Conservation (phyloP, 768 basidiomycete species). For the Russula virescens region DNA sequence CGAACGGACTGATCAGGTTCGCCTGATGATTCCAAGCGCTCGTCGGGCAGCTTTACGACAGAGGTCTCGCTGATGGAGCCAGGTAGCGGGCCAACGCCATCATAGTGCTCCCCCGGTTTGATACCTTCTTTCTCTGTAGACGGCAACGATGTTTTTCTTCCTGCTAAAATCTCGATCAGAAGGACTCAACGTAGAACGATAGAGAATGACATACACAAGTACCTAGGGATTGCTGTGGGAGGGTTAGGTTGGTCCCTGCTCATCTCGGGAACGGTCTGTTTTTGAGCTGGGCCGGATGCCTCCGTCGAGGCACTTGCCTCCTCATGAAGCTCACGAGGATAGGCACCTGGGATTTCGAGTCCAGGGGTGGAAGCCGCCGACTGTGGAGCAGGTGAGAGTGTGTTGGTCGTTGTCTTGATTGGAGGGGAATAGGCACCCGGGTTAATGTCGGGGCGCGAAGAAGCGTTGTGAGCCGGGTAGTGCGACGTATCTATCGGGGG, state of each 20-base stretch:
- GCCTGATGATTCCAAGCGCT: conserved; percentile 28
- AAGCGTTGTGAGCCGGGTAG: neutral
- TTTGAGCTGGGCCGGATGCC: neutral
- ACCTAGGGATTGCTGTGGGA: neutral
- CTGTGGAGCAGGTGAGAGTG: neutral
- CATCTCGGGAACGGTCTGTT: neutral
- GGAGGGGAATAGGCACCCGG: conserved; percentile 1
- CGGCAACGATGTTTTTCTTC: conserved; percentile 31
- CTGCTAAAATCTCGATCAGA: neutral
- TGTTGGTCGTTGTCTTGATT: conserved; percentile 19
- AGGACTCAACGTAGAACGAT: too few relatives aligned
- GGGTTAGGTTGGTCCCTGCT: neutral
- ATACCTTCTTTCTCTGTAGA: conserved; percentile 33
- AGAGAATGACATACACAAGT: conserved; percentile 1
- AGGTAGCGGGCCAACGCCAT: conserved; percentile 47
- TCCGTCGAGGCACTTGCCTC: neutral
- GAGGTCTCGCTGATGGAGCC: conserved; percentile 41
- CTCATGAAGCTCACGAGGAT: conserved; percentile 16
- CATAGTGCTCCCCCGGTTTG: conserved; percentile 31
- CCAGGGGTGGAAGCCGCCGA: conserved; percentile 10
- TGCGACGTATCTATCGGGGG: neutral
- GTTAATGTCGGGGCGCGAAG: neutral
- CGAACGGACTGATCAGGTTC: neutral
- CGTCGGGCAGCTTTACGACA: conserved; percentile 47
- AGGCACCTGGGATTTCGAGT: conserved; percentile 16